These are phyloP conservation scores for Candolleomyces eurysporus DNA, from an alignment of 768 basidiomycete genomes.

Conservation along the genomic window DNA sequence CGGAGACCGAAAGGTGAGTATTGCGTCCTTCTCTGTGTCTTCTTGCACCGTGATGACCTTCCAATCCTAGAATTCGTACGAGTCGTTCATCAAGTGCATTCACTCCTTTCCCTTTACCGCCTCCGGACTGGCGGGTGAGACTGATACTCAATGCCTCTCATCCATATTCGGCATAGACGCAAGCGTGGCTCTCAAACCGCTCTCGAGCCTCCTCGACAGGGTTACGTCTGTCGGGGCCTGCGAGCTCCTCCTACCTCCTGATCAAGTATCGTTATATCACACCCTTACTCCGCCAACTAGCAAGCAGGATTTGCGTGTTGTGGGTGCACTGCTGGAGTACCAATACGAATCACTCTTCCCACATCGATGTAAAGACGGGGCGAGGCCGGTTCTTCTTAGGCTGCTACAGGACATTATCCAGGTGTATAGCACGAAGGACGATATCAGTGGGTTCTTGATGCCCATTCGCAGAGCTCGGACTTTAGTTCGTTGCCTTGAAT, in stretches of 20 bases:
- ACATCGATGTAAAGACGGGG: conserved; percentile 57
- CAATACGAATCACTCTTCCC: conserved; percentile 58
- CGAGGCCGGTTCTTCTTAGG: conserved; percentile 33
- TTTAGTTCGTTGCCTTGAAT: conserved; percentile 53
- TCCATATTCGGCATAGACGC: conserved; percentile 36
- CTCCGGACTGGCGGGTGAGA: conserved; percentile 35
- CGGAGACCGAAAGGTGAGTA: conserved; percentile 68
- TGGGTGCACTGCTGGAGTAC: conserved; percentile 58
- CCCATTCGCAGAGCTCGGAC: conserved; percentile 61
- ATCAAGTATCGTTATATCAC: conserved; percentile 45
- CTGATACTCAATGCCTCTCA: conserved; percentile 24
- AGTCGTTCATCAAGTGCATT: conserved; percentile 52
- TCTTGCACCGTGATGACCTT: not conserved
- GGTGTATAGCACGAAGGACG: conserved; percentile 42
- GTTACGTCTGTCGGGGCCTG: conserved; percentile 65
- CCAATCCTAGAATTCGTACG: conserved; percentile 52
- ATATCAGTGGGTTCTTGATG: conserved; percentile 21
- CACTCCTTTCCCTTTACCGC: conserved; percentile 50
- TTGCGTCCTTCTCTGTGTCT: not conserved
- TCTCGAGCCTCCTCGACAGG: conserved; percentile 60
- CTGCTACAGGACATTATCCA: conserved; percentile 50
- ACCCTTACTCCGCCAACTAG: conserved; percentile 9
- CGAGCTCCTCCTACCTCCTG: conserved; percentile 57
- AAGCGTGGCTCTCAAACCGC: conserved; percentile 47
- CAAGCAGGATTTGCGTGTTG: conserved; percentile 26